A percentile compares a stretch with the other conserved stretches of the same genome.
These are phyloP conservation scores for Dothistroma pini DNA, from an alignment of 2,329 filamentous ascomycete species.

Conservation along the genomic window DNA sequence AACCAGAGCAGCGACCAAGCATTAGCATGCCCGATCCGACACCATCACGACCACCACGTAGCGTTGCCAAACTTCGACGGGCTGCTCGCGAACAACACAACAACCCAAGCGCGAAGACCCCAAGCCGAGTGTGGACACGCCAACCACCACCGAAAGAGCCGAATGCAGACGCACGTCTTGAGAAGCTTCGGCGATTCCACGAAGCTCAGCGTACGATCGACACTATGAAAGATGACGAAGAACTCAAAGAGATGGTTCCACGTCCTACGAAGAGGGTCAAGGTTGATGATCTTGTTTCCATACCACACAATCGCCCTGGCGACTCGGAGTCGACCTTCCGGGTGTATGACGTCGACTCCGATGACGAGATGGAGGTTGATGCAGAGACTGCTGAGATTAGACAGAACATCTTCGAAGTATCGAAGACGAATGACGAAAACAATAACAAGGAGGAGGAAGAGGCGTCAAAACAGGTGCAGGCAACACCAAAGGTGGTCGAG, in stretches of 20 bases:
- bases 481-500: background rate
- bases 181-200: constrained; percentile 25
- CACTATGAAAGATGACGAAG: constrained; percentile 25
- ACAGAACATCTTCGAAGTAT: constrained; percentile 26
- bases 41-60: constrained; percentile 11
- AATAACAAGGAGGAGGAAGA: background rate
- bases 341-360: constrained; percentile 31
- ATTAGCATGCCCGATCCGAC: constrained; percentile 10
- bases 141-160: constrained; percentile 21
- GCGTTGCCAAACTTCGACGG: background rate
- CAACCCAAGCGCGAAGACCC: constrained; percentile 5
- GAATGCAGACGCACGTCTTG: constrained; percentile 30
- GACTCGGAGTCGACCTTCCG: constrained; percentile 31
- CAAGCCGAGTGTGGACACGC: constrained; percentile 12
- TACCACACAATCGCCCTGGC: constrained; percentile 33
- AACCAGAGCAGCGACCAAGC: constrained; percentile 13
- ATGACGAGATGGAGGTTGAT: constrained; percentile 36
- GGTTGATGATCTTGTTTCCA: constrained; percentile 29
- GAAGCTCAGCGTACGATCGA: constrained; percentile 23
- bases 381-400: constrained; percentile 19
- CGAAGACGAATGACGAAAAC: constrained; percentile 7
- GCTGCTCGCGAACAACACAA: constrained; percentile 7
- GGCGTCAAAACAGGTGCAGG: background rate
- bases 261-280: constrained; percentile 32
- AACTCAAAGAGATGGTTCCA: constrained; percentile 26